Evolutionary conservation across 2,329 filamentous ascomycete genomes (phyloP), one percentile per base, ranked within the genome.

Genomic region (Zopfia rhizophila): DNA sequence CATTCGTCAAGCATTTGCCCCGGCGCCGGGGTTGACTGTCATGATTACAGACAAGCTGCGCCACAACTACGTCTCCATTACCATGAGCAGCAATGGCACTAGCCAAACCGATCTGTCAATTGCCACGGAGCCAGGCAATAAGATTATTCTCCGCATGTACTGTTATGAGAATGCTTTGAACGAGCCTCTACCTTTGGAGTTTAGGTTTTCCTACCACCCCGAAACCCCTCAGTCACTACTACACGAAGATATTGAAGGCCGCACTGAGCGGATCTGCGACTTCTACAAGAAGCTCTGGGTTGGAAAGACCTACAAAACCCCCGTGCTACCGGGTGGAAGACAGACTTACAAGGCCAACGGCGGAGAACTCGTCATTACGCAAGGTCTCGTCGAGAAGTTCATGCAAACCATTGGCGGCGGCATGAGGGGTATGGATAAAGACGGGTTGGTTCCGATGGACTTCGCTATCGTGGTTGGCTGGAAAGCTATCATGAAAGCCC

Each of bases 401-500:
- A 48, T 55, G 28, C 30, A 25, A 4, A 53, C 51, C 5, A 53
- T 53, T 22, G 51, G 51, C 13, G 47, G 47, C 8, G 51, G 51
- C 11, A 53, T 53, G 51, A 40, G 47, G 27, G 30, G 30, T 8
- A 11, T 35, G 14, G 28, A 41, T 23, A 10, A 8, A 4, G 16
- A 38, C 11, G 38, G 38, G 3, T 44, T 48, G 4, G 45, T 53
- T 5, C 50, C 56, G 2, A 40, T 60, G 40, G 56, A 60, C 17
- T 38, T 72, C 40, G 69, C 70, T 24, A 75, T 75, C 33, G 72
- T 75, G 8, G 63, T 75, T 31, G 70, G 69, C 21, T 75, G 72
- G 73, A 50, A 56, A 27, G 48, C 52, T 4, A 50, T 60, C 22
- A 47, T 50, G 35, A 47, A 50, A 31, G 40, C 54, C 6, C 38